phyloP scores from a whole-genome alignment of 78 protist genomes.

The Monosiga brevicollis region DNA sequence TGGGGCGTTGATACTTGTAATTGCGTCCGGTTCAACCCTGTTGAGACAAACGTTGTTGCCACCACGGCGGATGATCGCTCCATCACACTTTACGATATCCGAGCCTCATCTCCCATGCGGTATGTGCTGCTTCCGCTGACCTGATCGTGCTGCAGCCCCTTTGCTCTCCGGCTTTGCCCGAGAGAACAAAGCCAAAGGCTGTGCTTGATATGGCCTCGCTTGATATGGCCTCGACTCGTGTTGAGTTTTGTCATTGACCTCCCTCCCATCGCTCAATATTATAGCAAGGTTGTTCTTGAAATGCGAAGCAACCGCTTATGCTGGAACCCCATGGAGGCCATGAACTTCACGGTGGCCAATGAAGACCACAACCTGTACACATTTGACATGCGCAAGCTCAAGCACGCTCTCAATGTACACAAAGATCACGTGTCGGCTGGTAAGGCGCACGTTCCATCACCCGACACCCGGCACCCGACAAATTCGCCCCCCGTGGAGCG shows the following conservation, averaged over 20 bases:
- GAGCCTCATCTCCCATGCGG: slow-evolving; percentile 42
- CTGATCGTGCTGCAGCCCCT: not conserved
- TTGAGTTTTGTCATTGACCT: no score
- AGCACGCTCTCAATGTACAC: slow-evolving; percentile 63
- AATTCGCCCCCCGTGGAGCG: not conserved
- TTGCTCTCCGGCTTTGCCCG: not conserved
- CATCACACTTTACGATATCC: slow-evolving; percentile 75
- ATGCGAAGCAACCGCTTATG: not conserved
- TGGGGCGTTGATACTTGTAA: slow-evolving; percentile 80
- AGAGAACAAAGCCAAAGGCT: slow-evolving; percentile 26
- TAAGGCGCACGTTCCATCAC: not conserved
- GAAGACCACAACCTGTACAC: slow-evolving; percentile 88
- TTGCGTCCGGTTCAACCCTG: slow-evolving; percentile 67
- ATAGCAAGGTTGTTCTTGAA: not conserved
- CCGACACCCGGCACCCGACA: not conserved
- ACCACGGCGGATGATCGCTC: slow-evolving; percentile 59
- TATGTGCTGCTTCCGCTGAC: slow-evolving; percentile 39
- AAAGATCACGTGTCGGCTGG: slow-evolving; percentile 83
- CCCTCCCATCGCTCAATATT: not conserved
- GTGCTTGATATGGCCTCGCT: not conserved
- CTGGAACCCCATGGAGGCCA: slow-evolving; percentile 90
- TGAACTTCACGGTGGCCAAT: slow-evolving; percentile 63
- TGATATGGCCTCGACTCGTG: no score
- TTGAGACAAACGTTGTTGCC: slow-evolving; percentile 59
- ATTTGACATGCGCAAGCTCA: slow-evolving; percentile 84